Base-by-base conservation (phyloP, 441 rosid genomes). In the Raphanus hybrid region DNA sequence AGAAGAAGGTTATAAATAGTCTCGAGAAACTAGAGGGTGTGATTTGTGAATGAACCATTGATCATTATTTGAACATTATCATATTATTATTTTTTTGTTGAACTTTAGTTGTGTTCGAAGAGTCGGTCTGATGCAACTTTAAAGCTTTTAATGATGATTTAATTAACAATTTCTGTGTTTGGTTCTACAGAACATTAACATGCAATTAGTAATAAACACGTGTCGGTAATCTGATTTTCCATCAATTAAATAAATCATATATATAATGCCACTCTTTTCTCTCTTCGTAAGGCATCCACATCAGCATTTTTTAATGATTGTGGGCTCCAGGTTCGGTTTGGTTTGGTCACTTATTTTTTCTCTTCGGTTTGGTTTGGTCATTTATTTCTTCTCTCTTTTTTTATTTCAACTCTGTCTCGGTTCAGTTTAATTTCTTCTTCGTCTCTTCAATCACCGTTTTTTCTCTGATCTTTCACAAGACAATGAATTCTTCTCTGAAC, bases 11-110 rank as follows among this genome's bases (percentile, higher is more conserved):
- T 50, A 45, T 72, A 72, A 39, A 66, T 59, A 67, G 58, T 50
- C 4, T 16, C 18, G 18, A 27, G 55, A 64, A 41, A 52, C 37
- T 14, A 57, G 16, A 48, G 76, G 27, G 26, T 72, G 63, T 67
- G 69, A 60, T 77, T 66, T 65, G 55, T 60, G 64, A 67, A 63
- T 72, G 57, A 63, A 67, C 67, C 77, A 72, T 69, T 76, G 52
- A 77, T 71, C 80, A 64, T 64, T 63, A 64, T 64, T 64, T 65
- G 54, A 18, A 71, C 3, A 71, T 11, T 66, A 64, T 55, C 8
- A 41, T 64, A 55, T 41, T 52, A 1, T 41, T 35, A 34, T 5
- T 9, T n/a, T n/a, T 52, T 48, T 11, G 26, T 34, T 9, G 8
- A 16, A 41, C 7, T 9, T 23, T 58, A 54, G 59, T 41, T 70